phyloP scores from a whole-genome alignment of 2,329 filamentous ascomycete species.

The Mariannaea elegans region DNA sequence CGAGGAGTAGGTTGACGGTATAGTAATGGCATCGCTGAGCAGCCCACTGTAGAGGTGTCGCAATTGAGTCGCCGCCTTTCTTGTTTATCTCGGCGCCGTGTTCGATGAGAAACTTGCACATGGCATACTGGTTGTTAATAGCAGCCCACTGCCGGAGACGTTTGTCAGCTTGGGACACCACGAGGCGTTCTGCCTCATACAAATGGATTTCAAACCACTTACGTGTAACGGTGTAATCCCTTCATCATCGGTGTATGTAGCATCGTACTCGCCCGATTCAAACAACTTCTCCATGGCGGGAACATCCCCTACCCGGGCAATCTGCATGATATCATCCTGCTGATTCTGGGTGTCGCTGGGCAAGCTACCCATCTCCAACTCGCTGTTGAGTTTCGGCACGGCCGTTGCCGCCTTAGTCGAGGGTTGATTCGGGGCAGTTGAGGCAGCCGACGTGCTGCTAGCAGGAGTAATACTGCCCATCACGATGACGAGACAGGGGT shows the following conservation, averaged over 20 bases:
- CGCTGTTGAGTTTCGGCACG: slow-evolving; percentile 65
- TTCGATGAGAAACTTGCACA: slow-evolving; percentile 93
- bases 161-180: slow-evolving; percentile 21
- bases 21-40: slow-evolving; percentile 97
- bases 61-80: slow-evolving; percentile 93
- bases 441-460: slow-evolving; percentile 47
- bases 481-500: slow-evolving; percentile 26
- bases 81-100: slow-evolving; percentile 89
- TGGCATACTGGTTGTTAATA: slow-evolving; percentile 97
- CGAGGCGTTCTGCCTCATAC: neutral
- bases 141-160: slow-evolving; percentile 81
- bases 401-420: slow-evolving; percentile 62
- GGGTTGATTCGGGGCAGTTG: slow-evolving; percentile 62
- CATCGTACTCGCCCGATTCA: slow-evolving; percentile 81
- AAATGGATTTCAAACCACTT: slow-evolving; percentile 45
- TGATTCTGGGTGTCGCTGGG: slow-evolving; percentile 48
- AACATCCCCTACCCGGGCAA: slow-evolving; percentile 89
- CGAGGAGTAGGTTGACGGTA: slow-evolving; percentile 89
- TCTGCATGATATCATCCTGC: slow-evolving; percentile 91
- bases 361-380: slow-evolving; percentile 64
- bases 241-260: slow-evolving; percentile 86
- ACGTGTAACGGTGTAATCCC: slow-evolving; percentile 97
- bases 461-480: slow-evolving; percentile 54
- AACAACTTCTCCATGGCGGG: slow-evolving; percentile 89
- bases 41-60: slow-evolving; percentile 95